A percentile compares a stretch with the other conserved stretches of the same genome.
phyloP scores from a whole-genome alignment of 2,329 filamentous ascomycete genomes.

The Verticillium nonalfalfae region DNA sequence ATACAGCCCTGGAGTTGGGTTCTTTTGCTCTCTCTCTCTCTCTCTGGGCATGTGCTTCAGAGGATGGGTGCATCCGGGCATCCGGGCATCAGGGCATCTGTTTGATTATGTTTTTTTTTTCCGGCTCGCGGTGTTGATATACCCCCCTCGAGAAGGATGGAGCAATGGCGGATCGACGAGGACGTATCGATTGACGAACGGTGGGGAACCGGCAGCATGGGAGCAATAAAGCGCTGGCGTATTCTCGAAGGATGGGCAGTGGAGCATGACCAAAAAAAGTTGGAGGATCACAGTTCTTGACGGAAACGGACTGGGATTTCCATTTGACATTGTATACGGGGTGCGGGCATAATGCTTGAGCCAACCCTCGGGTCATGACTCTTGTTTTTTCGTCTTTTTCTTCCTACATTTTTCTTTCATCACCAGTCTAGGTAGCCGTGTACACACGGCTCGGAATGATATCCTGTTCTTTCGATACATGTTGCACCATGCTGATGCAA shows the following conservation, averaged over 20 bases:
- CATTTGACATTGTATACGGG: background rate
- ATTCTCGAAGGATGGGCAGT: background rate
- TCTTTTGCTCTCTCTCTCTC: background rate
- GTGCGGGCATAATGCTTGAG: background rate
- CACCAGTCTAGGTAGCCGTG: background rate
- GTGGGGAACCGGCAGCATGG: background rate
- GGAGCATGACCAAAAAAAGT: background rate
- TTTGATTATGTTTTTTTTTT: background rate
- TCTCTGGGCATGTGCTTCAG: background rate
- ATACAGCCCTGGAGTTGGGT: no score
- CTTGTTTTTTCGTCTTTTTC: background rate
- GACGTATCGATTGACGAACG: background rate
- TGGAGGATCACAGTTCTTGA: background rate
- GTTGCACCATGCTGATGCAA: background rate
- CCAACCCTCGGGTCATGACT: background rate
- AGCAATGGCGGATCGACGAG: constrained; percentile 2
- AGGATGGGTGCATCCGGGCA: background rate
- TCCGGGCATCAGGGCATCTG: background rate
- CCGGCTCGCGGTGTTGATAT: constrained; percentile 2
- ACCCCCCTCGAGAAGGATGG: background rate
- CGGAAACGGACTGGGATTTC: background rate
- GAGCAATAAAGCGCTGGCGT: constrained; percentile 2
- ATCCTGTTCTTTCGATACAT: background rate
- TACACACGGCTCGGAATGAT: background rate
- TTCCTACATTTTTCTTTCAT: no score